Percentiles rank a stretch among this genome's conserved stretches.
phyloP scores from a whole-genome alignment of 441 rosid species.

The Erysimum cheiri region DNA sequence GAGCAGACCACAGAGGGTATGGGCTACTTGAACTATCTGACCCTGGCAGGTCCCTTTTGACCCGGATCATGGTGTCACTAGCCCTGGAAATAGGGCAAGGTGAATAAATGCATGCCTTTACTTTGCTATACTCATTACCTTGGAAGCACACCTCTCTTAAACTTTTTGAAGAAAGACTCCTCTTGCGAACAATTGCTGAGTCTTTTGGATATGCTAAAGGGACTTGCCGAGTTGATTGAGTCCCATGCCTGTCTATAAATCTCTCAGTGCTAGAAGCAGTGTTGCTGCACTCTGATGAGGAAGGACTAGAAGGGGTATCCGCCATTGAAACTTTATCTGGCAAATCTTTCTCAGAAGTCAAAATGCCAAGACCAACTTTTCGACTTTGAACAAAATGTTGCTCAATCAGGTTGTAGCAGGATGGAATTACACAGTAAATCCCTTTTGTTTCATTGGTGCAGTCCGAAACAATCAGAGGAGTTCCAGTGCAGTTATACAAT shows the following conservation, averaged over 20 bases:
- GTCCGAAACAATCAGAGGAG: slow-evolving; percentile 76
- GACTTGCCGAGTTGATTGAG: slow-evolving; percentile 49
- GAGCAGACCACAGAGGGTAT: slow-evolving; percentile 71
- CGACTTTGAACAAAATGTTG: slow-evolving; percentile 53
- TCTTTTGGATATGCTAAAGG: slow-evolving; percentile 47
- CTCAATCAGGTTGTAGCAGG: slow-evolving; percentile 76
- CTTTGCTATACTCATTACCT: slow-evolving; percentile 58
- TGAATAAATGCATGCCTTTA: slow-evolving; percentile 79
- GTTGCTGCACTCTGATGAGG: slow-evolving; percentile 51
- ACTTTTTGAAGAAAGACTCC: slow-evolving; percentile 45
- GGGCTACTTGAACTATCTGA: slow-evolving; percentile 51
- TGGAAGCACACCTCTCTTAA: slow-evolving; percentile 50
- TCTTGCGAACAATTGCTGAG: slow-evolving; percentile 45
- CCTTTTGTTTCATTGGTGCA: slow-evolving; percentile 60
- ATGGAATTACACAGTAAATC: slow-evolving; percentile 61
- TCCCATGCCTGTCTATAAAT: slow-evolving; percentile 50
- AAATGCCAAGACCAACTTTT: slow-evolving; percentile 75
- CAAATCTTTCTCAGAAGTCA: slow-evolving; percentile 59
- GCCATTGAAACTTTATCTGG: slow-evolving; percentile 43
- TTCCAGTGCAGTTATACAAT: slow-evolving; percentile 84
- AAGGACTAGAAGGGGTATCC: slow-evolving; percentile 48
- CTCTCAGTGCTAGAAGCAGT: slow-evolving; percentile 44
- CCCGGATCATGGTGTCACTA: slow-evolving; percentile 65
- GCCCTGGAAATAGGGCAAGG: slow-evolving; percentile 60
- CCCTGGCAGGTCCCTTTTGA: slow-evolving; percentile 60